These are phyloP conservation scores for Clonostachys rosea DNA, from an alignment of 2,329 filamentous ascomycete genomes.

Conservation along the genomic window DNA sequence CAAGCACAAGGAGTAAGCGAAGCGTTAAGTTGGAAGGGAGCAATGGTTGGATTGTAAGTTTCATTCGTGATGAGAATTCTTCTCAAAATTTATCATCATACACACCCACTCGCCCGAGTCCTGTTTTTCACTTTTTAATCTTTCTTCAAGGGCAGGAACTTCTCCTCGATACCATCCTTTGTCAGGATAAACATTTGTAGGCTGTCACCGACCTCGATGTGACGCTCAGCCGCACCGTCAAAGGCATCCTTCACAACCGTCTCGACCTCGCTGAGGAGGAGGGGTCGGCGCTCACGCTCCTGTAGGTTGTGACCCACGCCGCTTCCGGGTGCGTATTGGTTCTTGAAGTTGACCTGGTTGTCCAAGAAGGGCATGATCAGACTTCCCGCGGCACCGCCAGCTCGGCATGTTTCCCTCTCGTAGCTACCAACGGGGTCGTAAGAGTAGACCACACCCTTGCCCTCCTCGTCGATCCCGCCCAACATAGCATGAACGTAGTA, in stretches of 20 bases:
- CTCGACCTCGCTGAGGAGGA: conserved; percentile 72
- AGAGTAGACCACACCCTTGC: conserved; percentile 89
- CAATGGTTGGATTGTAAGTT: too few relatives aligned
- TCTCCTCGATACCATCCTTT: conserved; percentile 82
- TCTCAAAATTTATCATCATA: conserved; percentile 12
- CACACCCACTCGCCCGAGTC: conserved; percentile 12
- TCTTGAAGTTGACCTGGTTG: conserved; percentile 99
- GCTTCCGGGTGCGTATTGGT: conserved; percentile 88
- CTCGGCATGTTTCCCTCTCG: conserved; percentile 93
- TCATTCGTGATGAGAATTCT: too few relatives aligned
- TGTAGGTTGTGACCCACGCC: conserved; percentile 77
- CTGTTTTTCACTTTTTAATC: conserved; percentile 49
- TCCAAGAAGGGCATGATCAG: conserved; percentile 99
- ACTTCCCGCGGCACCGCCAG: conserved; percentile 85
- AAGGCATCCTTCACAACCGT: conserved; percentile 94
- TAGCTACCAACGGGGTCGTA: conserved; percentile 98
- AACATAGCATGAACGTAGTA: conserved; percentile 97
- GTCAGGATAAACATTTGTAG: conserved; percentile 96
- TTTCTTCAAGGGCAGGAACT: conserved; percentile 79
- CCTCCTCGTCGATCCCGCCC: conserved; percentile 90
- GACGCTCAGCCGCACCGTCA: conserved; percentile 94
- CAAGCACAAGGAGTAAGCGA: too few relatives aligned
- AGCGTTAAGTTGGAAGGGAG: too few relatives aligned
- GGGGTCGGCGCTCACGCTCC: conserved; percentile 64
- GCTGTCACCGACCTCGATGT: conserved; percentile 97